phyloP scores from a whole-genome alignment of 2,329 filamentous ascomycete genomes.

The Sporothrix brunneoviolacea region DNA sequence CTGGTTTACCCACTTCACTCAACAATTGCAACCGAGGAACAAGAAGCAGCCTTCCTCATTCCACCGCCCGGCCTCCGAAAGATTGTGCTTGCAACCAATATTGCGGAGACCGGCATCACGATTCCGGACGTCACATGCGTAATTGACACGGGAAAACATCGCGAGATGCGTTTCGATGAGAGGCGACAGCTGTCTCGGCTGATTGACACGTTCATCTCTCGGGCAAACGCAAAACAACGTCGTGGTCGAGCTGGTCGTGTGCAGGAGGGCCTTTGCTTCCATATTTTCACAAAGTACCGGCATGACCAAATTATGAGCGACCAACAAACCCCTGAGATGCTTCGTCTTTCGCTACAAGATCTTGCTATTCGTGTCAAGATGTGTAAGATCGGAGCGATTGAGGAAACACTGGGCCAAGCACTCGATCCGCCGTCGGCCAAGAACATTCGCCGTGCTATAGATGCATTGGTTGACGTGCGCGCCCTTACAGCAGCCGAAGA shows the following conservation, averaged over 20 bases:
- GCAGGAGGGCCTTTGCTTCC: constrained; percentile 90
- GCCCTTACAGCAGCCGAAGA: constrained; percentile 77
- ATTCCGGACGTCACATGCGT: constrained; percentile 98
- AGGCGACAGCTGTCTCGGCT: constrained; percentile 82
- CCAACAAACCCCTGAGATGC: constrained; percentile 93
- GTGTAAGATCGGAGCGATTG: constrained; percentile 89
- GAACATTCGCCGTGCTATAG: constrained; percentile 88
- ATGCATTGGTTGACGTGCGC: constrained; percentile 87
- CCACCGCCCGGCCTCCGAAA: constrained; percentile 79
- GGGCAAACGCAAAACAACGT: constrained; percentile 91
- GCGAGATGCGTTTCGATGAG: constrained; percentile 96
- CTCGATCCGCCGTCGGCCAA: constrained; percentile 84
- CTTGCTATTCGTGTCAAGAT: constrained; percentile 95
- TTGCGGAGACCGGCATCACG: constrained; percentile 96
- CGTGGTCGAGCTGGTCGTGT: constrained; percentile 92
- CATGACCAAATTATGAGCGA: constrained; percentile 82
- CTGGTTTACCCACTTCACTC: constrained; percentile 87
- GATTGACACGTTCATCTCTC: constrained; percentile 90
- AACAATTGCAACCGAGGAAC: constrained; percentile 90
- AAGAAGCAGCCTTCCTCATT: constrained; percentile 84
- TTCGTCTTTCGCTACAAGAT: constrained; percentile 88
- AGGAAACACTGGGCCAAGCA: constrained; percentile 79
- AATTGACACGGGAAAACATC: constrained; percentile 92
- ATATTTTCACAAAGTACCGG: constrained; percentile 84
- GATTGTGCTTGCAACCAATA: constrained; percentile 95